Conservation (phyloP, 371 early-diverging fungal species). For the Saksenaea oblongispora region DNA sequence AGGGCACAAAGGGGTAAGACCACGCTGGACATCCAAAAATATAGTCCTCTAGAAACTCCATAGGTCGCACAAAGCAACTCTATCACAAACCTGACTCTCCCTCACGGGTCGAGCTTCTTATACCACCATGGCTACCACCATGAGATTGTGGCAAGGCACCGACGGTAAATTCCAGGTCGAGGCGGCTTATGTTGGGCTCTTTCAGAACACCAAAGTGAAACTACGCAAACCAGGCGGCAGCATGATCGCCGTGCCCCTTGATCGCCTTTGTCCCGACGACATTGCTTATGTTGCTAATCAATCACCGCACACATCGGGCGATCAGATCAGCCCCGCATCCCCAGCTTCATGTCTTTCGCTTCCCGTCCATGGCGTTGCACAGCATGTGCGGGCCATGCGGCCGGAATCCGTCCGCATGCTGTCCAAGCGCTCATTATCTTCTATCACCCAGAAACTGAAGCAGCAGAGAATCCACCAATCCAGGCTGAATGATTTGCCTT, state of each 20-base stretch:
- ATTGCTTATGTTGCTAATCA: slow-evolving; percentile 30
- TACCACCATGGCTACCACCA: not conserved
- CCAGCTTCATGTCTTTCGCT: not conserved
- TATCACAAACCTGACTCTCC: not conserved
- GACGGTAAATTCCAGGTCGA: slow-evolving; percentile 42
- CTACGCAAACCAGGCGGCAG: slow-evolving; percentile 35
- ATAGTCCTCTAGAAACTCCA: not conserved
- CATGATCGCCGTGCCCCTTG: slow-evolving; percentile 41
- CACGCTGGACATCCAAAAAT: not conserved
- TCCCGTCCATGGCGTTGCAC: slow-evolving; percentile 11
- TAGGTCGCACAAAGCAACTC: not conserved
- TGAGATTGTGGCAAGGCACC: slow-evolving; percentile 33
- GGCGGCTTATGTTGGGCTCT: slow-evolving; percentile 36
- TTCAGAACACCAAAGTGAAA: slow-evolving; percentile 45
- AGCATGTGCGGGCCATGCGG: slow-evolving; percentile 17
- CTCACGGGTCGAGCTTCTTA: not conserved
- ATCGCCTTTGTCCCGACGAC: slow-evolving; percentile 33
- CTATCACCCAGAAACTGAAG: slow-evolving; percentile 15
- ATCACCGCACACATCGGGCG: not conserved
- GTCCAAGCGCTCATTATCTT: slow-evolving; percentile 27
- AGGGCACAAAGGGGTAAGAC: not conserved
- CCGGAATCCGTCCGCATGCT: slow-evolving; percentile 24
- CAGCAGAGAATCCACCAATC: slow-evolving; percentile 18
- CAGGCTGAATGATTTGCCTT: slow-evolving; percentile 1
- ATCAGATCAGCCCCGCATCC: not conserved